phyloP scores from a whole-genome alignment of 345 rosid species.

The Arabidopsis arenosa region DNA sequence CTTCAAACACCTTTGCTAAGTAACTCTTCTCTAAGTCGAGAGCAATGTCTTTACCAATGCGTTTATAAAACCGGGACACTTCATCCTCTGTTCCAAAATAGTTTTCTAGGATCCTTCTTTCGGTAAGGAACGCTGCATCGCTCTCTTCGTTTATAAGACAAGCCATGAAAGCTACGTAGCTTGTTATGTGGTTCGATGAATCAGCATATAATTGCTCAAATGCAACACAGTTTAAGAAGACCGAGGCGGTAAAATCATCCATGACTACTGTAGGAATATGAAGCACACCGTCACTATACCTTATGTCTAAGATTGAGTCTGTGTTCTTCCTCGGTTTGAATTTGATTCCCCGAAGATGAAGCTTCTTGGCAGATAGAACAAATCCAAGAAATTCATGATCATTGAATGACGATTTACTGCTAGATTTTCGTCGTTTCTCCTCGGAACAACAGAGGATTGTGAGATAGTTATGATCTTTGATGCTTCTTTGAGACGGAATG shows the following conservation, averaged over 20 bases:
- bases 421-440: not conserved
- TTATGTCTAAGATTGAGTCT: constrained; percentile 57
- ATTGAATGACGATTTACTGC: not conserved
- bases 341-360: constrained; percentile 53
- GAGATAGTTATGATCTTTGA: constrained; percentile 16
- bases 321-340: constrained; percentile 45
- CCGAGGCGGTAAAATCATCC: constrained; percentile 50
- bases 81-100: constrained; percentile 60
- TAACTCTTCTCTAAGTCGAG: constrained; percentile 53
- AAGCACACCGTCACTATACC: constrained; percentile 50
- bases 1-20: constrained; percentile 50
- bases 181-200: constrained; percentile 54
- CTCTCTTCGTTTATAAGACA: constrained; percentile 54
- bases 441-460: not conserved
- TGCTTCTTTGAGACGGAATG: not conserved
- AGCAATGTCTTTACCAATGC: constrained; percentile 56
- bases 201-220: constrained; percentile 60
- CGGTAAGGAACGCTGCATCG: constrained; percentile 56
- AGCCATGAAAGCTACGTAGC: constrained; percentile 59
- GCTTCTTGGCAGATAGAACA: constrained; percentile 54
- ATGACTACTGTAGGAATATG: constrained; percentile 54
- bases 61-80: constrained; percentile 54
- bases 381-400: constrained; percentile 34
- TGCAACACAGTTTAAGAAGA: constrained; percentile 60
- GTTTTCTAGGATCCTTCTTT: constrained; percentile 56